Evolutionary conservation across 1,284 basidiomycete genomes (phyloP), one percentile per base, ranked within the genome.

Genomic region (Takashimella koratensis): DNA sequence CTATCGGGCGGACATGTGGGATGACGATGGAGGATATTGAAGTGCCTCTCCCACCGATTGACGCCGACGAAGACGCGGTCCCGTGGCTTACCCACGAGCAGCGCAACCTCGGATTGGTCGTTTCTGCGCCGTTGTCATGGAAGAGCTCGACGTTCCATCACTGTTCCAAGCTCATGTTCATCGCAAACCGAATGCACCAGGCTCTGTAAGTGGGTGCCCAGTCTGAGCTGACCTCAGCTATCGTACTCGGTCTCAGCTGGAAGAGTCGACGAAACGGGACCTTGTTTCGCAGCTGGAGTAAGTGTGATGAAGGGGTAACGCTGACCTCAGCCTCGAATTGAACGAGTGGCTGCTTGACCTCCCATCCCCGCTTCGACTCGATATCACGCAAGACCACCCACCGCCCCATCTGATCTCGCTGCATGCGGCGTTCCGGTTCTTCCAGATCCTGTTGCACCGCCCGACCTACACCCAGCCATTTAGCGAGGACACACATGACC

Each of bases 361-460:
- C 3, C 51, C 51, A 19, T 52, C 51, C 4, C 51, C 51, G 3
- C 36, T 52, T n/a, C 51, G 51, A 24, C 45, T 52, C 25, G 51
- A 52, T 12, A 36, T 24, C 30, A 30, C 22, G 13, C 24, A 20
- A 39, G 10, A 21, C 13, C 24, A 51, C 41, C 43, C 60, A 45
- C 57, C 58, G 11, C 57, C 57, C 10, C 63, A 66, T 45, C 47
- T 66, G 25, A 45, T 66, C 57, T 61, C 52, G 12, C 45, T 64
- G 42, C 61, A 64, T 23, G 20, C 53, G 4, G 53, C 52, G 16
- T 56, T 52, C 25, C 48, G 51, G 16, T 61, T 56, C 48, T 47
- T 59, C 13, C 19, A 46, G 12, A 59, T 66, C 20, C 58, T 66
- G 6, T 56, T 66, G 0, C 53, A 64, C 39, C 48, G 64, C 10